Evolutionary conservation across 257 asterid species (phyloP).

Genomic region (Forsythia viridissima): DNA sequence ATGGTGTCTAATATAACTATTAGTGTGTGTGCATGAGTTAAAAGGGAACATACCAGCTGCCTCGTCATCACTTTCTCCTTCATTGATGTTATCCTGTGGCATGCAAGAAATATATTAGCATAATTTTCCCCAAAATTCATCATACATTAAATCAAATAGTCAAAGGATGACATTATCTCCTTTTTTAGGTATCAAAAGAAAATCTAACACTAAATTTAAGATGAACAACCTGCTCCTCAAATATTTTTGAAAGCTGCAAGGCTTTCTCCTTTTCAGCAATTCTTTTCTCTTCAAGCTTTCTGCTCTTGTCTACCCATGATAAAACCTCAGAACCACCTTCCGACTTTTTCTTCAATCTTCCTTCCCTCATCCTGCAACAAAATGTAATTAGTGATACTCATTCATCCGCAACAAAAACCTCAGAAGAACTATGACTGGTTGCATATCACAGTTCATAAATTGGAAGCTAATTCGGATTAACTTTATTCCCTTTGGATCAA

Average conservation of each 20-base stretch:
- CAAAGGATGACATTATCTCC: conserved; percentile 10
- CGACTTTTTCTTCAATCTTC: conserved; percentile 66
- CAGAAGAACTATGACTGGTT: background rate
- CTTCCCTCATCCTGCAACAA: conserved; percentile 74
- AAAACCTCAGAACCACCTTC: conserved; percentile 81
- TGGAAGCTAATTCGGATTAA: conserved; percentile 5
- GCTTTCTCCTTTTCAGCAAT: conserved; percentile 76
- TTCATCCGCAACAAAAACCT: background rate
- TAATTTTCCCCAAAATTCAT: background rate
- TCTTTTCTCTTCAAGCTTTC: conserved; percentile 76
- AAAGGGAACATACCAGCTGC: conserved; percentile 45
- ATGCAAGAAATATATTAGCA: conserved; percentile 18
- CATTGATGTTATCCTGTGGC: conserved; percentile 78
- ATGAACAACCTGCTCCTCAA: conserved; percentile 86
- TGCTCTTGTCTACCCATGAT: conserved; percentile 81
- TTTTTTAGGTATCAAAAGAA: background rate
- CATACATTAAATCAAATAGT: conserved; percentile 9
- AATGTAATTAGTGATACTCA: background rate
- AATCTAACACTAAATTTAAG: conserved; percentile 9
- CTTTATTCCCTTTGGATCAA: background rate
- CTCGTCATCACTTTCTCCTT: conserved; percentile 81
- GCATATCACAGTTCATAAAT: background rate
- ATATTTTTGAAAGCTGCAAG: conserved; percentile 72
- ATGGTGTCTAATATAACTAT: conserved; percentile 12
- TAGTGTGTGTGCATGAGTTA: conserved; percentile 1